Evolutionary conservation across 2,329 filamentous ascomycete species (phyloP).

Genomic region (Exophiala dermatitidis): DNA sequence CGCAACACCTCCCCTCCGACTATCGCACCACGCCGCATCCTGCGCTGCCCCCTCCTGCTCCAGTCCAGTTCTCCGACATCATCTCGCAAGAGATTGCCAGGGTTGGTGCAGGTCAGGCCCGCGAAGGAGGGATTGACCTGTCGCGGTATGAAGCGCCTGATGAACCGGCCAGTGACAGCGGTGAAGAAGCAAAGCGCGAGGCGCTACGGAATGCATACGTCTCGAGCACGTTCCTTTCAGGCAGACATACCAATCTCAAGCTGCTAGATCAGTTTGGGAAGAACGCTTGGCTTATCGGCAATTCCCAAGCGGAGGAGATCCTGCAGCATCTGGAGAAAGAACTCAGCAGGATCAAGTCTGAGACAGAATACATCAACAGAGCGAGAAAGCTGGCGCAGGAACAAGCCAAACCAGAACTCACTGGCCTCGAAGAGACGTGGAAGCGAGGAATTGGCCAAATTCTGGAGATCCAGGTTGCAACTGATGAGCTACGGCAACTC

Average conservation of each 20-base stretch:
- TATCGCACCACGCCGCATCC: constrained; percentile 49
- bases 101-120: constrained; percentile 52
- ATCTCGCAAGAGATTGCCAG: constrained; percentile 63
- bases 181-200: constrained; percentile 41
- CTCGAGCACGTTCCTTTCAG: constrained; percentile 51
- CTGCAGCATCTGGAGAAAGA: constrained; percentile 65
- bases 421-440: constrained; percentile 70
- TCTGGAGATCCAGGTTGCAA: constrained; percentile 79
- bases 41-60: constrained; percentile 48
- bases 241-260: constrained; percentile 54
- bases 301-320: constrained; percentile 69
- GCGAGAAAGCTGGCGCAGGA: constrained; percentile 64
- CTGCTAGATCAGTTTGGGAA: constrained; percentile 77
- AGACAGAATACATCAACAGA: constrained; percentile 67
- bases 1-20: constrained; percentile 53
- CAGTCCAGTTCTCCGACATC: constrained; percentile 56
- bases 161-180: constrained; percentile 38
- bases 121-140: constrained; percentile 61
- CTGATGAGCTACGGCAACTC: constrained; percentile 61
- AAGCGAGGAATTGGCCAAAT: constrained; percentile 67
- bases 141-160: constrained; percentile 76
- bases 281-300: constrained; percentile 85
- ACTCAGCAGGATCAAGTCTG: constrained; percentile 58
- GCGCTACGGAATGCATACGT: constrained; percentile 52
- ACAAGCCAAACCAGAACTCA: constrained; percentile 64